Percentiles rank a stretch among this genome's conserved stretches.
Conservation (phyloP, 441 rosid genomes). For the Euphorbia celastroides region DNA sequence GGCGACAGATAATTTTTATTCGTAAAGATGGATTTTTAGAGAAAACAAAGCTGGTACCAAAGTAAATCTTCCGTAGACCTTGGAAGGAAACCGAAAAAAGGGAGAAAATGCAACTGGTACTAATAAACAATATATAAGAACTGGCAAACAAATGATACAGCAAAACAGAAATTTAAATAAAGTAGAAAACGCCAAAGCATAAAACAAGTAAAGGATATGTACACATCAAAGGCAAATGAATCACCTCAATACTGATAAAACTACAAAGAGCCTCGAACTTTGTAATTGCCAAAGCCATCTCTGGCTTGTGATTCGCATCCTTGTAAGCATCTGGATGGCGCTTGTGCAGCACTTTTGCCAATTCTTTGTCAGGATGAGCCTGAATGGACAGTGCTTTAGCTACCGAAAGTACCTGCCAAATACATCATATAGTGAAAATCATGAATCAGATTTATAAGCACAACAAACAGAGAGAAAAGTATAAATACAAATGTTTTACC, state of each 20-base stretch:
- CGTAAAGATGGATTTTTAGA: not conserved
- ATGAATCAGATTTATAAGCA: not conserved
- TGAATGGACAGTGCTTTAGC: slow-evolving; percentile 89
- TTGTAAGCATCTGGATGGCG: slow-evolving; percentile 63
- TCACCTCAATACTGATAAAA: slow-evolving; percentile 61
- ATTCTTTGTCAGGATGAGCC: slow-evolving; percentile 85
- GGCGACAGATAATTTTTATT: not conserved
- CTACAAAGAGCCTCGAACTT: slow-evolving; percentile 87
- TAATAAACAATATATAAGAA: not conserved
- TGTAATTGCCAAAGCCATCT: slow-evolving; percentile 95
- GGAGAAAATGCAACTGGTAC: not conserved
- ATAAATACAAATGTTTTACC: not conserved
- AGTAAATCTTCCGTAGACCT: not conserved
- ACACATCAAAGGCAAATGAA: not conserved
- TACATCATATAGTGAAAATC: slow-evolving; percentile 11
- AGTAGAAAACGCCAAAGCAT: not conserved
- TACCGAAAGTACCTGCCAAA: slow-evolving; percentile 72
- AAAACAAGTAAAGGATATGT: not conserved
- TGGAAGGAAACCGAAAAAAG: not conserved
- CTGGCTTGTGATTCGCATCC: slow-evolving; percentile 91
- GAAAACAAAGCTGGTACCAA: not conserved
- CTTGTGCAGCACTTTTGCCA: slow-evolving; percentile 66
- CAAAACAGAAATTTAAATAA: not conserved
- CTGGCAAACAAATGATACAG: not conserved
- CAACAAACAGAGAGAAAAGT: not conserved